Evolutionary conservation across 768 basidiomycete species (phyloP).

Genomic region (Fibroporia radiculosa): DNA sequence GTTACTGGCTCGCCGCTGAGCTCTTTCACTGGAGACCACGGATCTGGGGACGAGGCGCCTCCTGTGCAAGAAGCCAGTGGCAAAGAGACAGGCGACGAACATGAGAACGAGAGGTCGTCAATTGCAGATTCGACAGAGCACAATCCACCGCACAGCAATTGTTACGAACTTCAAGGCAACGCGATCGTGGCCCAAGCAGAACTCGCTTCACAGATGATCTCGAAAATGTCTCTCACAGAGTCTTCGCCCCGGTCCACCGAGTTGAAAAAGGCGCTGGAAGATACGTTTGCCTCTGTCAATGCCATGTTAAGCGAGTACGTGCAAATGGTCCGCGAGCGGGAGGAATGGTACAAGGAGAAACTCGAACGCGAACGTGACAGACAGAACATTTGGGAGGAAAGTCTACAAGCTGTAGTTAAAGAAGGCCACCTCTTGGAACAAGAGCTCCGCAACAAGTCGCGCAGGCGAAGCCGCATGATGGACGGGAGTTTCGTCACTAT

Average conservation of each 20-base stretch:
- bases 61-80: conserved; percentile 21
- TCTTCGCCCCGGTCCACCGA: conserved; percentile 11
- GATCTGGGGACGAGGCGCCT: conserved; percentile 7
- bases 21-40: conserved; percentile 20
- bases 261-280: conserved; percentile 23
- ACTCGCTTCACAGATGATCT: conserved; percentile 57
- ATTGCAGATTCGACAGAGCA: conserved; percentile 31
- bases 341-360: conserved; percentile 67
- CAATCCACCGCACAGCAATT: conserved; percentile 48
- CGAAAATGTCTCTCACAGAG: conserved; percentile 31
- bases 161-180: conserved; percentile 64
- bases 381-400: conserved; percentile 83
- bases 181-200: conserved; percentile 72
- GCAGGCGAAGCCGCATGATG: conserved; percentile 43
- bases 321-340: conserved; percentile 66
- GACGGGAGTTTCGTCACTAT: conserved; percentile 25
- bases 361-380: conserved; percentile 57
- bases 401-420: conserved; percentile 73
- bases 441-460: conserved; percentile 61
- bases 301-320: conserved; percentile 59
- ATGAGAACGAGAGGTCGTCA: conserved; percentile 39
- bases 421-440: conserved; percentile 81
- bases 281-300: conserved; percentile 48
- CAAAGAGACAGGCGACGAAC: conserved; percentile 18
- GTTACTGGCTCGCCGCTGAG: conserved; percentile 10